Base-by-base conservation (phyloP, 306 rosid species). In the Lathyrus sativus region DNA sequence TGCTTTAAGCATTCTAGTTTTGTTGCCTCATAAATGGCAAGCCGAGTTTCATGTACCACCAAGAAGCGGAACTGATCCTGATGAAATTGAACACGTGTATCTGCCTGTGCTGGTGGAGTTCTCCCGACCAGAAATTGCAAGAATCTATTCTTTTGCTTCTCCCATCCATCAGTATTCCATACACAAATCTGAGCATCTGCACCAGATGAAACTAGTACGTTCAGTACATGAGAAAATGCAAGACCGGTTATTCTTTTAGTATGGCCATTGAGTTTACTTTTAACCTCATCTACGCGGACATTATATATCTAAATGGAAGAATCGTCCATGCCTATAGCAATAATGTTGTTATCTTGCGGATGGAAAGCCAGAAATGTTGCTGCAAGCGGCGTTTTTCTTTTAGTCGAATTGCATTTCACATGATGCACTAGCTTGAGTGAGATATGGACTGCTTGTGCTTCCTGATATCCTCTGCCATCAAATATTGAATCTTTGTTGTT, bases 281-380 rank as follows among this genome's bases (percentile, higher is more conserved):
- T 92, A 71, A 90, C 98, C 96, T 92, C 98, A 74, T 92, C 96
- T 14, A 90, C 96, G 0, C 96, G 96, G 50, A 92, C 98, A 64
- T 92, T 90, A 71, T 90, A 92, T 71, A 92, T 92, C 79, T 90
- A 96, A 85, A 92, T 92, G 15, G 98, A 75, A 43, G 96, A 92
- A 86, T 92, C 98, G 38, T 90, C 98, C 96, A 90, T 92, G 67
- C 98, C 98, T 74, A 92, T 90, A 73, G 98, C 98, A 51, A 92
- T 92, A 74, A 92, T 86, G 82, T 90, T 92, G 76, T 92, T 92
- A 85, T 92, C 98, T 68, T 88, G 96, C 42, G 98, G 98, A 69
- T 92, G 96, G 77, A 92, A 92, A 71, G 96, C 98, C 74, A 92
- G 96, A 82, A 92, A 88, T 22, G 96, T 92, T 71, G 98, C 98